phyloP scores from a whole-genome alignment of 441 rosid genomes.

The Populus hybrid region DNA sequence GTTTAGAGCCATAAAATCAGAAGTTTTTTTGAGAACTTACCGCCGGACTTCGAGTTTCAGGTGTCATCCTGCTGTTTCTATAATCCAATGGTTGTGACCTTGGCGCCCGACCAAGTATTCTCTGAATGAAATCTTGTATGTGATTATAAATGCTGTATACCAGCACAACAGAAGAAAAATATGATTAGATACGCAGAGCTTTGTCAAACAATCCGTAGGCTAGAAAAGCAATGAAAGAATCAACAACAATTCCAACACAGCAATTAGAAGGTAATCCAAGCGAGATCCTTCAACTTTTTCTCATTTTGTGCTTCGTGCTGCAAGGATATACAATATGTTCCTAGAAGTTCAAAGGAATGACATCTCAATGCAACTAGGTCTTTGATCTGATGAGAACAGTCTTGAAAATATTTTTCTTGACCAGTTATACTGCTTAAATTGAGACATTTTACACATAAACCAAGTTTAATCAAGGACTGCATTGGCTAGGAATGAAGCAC shows the following conservation, averaged over 20 bases:
- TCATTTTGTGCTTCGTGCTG: too few species aligned
- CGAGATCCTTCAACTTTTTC: too few species aligned
- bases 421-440: background rate
- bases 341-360: background rate
- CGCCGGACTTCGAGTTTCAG: too few species aligned
- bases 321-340: too few species aligned
- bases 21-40: background rate
- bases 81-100: conserved; percentile 34
- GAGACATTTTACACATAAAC: background rate
- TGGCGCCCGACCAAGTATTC: conserved; percentile 35
- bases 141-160: conserved; percentile 78
- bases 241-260: background rate
- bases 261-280: background rate
- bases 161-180: conserved; percentile 10
- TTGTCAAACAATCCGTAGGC: background rate
- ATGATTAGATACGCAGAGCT: background rate
- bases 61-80: conserved; percentile 24
- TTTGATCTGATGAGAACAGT: background rate
- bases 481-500: background rate
- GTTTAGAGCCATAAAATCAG: too few species aligned
- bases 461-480: background rate
- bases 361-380: background rate
- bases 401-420: background rate
- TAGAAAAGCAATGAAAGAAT: background rate
- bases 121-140: conserved; percentile 46